phyloP scores from a whole-genome alignment of 495 filamentous ascomycete species.

The Neurospora africana region DNA sequence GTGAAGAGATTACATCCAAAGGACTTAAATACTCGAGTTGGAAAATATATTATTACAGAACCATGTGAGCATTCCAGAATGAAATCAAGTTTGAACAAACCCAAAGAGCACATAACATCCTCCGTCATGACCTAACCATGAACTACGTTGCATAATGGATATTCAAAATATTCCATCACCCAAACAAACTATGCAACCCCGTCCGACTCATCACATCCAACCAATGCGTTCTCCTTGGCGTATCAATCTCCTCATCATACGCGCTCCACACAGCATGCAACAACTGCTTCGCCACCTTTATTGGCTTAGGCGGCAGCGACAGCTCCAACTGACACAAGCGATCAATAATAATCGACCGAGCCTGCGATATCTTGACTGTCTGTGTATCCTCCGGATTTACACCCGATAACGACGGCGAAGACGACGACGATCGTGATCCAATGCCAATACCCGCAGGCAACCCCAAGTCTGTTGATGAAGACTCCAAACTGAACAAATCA shows the following conservation, averaged over 20 bases:
- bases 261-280: slow-evolving; percentile 20
- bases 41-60: background rate
- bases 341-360: slow-evolving; percentile 19
- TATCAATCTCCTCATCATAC: slow-evolving; percentile 23
- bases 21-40: too few species aligned
- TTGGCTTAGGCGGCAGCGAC: slow-evolving; percentile 24
- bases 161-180: slow-evolving; percentile 4
- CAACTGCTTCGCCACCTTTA: slow-evolving; percentile 23
- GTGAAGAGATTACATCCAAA: background rate
- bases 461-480: background rate
- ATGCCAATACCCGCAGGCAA: background rate
- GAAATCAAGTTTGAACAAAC: background rate
- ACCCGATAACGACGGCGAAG: background rate
- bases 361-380: slow-evolving; percentile 15
- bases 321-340: slow-evolving; percentile 20
- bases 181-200: slow-evolving; percentile 24
- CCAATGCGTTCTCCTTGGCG: slow-evolving; percentile 22
- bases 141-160: background rate
- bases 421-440: background rate
- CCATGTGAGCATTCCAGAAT: background rate
- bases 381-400: background rate
- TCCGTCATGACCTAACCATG: background rate
- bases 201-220: slow-evolving; percentile 24
- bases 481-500: slow-evolving; percentile 11
- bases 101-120: background rate